A percentile compares a stretch with the other conserved stretches of the same genome.
Evolutionary conservation across 768 basidiomycete genomes (phyloP).

Genomic region (Coprinopsis cinerea): DNA sequence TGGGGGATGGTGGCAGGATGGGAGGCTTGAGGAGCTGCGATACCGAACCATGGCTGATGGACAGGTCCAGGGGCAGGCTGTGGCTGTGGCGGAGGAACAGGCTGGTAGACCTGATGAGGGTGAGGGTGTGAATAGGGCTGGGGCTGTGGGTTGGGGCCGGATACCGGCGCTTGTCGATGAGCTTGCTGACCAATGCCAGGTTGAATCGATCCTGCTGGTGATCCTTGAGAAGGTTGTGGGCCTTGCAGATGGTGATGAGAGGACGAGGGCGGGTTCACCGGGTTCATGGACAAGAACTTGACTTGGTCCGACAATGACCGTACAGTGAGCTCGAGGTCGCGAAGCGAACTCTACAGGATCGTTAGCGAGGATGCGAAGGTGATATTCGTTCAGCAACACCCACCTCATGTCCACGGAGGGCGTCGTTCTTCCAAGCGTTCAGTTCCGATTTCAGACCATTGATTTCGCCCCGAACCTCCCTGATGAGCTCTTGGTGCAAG

Average conservation of each 20-base stretch:
- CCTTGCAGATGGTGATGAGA: slow-evolving; percentile 26
- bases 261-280: slow-evolving; percentile 23
- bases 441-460: slow-evolving; percentile 75
- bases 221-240: slow-evolving; percentile 2
- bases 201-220: slow-evolving; percentile 7
- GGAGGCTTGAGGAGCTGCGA: slow-evolving; percentile 78
- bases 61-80: slow-evolving; percentile 29
- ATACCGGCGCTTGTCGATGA: slow-evolving; percentile 38
- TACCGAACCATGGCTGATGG: slow-evolving; percentile 59
- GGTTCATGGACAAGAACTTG: slow-evolving; percentile 68
- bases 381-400: slow-evolving; percentile 13
- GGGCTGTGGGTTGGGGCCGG: slow-evolving; percentile 11
- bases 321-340: slow-evolving; percentile 77
- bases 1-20: slow-evolving; percentile 72
- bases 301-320: slow-evolving; percentile 74
- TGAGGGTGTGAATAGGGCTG: slow-evolving; percentile 2
- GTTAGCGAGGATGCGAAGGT: not conserved
- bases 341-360: slow-evolving; percentile 53
- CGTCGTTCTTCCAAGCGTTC: slow-evolving; percentile 74
- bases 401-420: slow-evolving; percentile 76
- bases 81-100: slow-evolving; percentile 28
- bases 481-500: slow-evolving; percentile 76
- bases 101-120: not conserved
- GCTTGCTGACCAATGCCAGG: slow-evolving; percentile 12
- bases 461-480: slow-evolving; percentile 72